These are phyloP conservation scores for Cymbopogon citratus DNA, from an alignment of 176 grass and related monocot species.

Conservation along the genomic window DNA sequence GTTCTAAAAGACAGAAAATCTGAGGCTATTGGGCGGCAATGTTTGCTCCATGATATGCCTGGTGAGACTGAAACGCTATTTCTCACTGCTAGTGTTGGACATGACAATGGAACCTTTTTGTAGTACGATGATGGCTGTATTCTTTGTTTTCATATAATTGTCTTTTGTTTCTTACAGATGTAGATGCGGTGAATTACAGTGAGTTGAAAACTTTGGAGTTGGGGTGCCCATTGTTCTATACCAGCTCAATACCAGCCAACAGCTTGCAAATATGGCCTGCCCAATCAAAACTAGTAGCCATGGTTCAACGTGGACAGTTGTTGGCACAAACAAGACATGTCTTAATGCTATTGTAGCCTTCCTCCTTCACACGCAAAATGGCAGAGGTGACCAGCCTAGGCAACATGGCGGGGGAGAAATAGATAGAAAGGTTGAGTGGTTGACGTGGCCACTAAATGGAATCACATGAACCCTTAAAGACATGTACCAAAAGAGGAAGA, in stretches of 20 bases:
- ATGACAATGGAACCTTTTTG: conserved; percentile 26
- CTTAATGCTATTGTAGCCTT: conserved; percentile 21
- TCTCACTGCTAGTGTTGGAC: conserved; percentile 8
- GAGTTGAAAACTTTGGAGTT: neutral
- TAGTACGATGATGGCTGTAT: neutral
- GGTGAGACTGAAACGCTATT: conserved; percentile 14
- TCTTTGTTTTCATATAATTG: conserved; percentile 15
- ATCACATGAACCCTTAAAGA: conserved; percentile 28
- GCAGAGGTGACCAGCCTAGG: conserved; percentile 9
- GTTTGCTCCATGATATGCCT: neutral
- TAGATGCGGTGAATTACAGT: neutral
- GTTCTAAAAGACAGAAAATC: conserved; percentile 6
- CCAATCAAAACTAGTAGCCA: conserved; percentile 10
- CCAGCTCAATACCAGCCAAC: neutral
- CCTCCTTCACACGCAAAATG: neutral
- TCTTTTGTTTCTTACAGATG: neutral
- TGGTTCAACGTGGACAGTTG: conserved; percentile 30
- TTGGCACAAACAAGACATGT: conserved; percentile 23
- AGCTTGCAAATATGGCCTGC: neutral
- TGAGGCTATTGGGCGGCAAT: conserved; percentile 20
- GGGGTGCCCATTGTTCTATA: neutral
- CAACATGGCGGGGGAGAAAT: conserved; percentile 34
- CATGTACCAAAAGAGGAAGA: conserved; percentile 22
- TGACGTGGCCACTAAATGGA: conserved; percentile 45
- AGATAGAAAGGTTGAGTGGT: conserved; percentile 11